phyloP scores from a whole-genome alignment of 1,284 basidiomycete genomes.

The Ceratobasidium sp. region DNA sequence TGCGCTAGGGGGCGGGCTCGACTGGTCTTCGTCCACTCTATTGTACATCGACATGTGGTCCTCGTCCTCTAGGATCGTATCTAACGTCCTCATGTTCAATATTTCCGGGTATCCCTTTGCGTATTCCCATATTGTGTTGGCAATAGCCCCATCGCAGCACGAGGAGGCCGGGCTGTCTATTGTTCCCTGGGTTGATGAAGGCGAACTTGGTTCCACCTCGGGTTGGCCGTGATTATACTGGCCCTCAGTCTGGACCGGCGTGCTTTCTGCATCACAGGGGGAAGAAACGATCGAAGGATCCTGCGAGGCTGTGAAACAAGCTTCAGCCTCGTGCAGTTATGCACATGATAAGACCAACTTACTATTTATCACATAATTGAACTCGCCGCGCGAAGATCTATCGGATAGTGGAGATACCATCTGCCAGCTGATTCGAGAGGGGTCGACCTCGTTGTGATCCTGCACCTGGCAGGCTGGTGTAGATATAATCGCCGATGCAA shows the following conservation, averaged over 20 bases:
- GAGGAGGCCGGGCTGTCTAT: constrained; percentile 22
- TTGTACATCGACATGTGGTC: constrained; percentile 8
- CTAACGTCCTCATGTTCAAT: constrained; percentile 30
- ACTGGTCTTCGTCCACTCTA: neutral
- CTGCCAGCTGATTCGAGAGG: constrained; percentile 21
- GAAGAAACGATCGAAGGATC: neutral
- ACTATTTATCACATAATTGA: constrained; percentile 31
- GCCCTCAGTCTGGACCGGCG: neutral
- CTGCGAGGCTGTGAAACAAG: constrained; percentile 10
- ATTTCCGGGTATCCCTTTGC: neutral
- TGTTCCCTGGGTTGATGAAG: constrained; percentile 20
- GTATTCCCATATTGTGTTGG: constrained; percentile 8
- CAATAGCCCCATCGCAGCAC: neutral
- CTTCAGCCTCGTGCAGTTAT: neutral
- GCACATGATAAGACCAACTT: constrained; percentile 2
- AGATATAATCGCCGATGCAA: constrained; percentile 17
- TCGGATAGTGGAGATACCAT: constrained; percentile 7
- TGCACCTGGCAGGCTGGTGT: constrained; percentile 23
- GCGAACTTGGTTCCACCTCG: constrained; percentile 6
- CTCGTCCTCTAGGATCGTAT: constrained; percentile 42
- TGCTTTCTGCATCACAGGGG: neutral
- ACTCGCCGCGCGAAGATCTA: neutral
- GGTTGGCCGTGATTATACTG: neutral
- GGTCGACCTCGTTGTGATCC: constrained; percentile 30
- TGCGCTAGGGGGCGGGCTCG: constrained; percentile 9